phyloP scores from a whole-genome alignment of 2,329 filamentous ascomycete species.

The Cladorrhinum sp. region DNA sequence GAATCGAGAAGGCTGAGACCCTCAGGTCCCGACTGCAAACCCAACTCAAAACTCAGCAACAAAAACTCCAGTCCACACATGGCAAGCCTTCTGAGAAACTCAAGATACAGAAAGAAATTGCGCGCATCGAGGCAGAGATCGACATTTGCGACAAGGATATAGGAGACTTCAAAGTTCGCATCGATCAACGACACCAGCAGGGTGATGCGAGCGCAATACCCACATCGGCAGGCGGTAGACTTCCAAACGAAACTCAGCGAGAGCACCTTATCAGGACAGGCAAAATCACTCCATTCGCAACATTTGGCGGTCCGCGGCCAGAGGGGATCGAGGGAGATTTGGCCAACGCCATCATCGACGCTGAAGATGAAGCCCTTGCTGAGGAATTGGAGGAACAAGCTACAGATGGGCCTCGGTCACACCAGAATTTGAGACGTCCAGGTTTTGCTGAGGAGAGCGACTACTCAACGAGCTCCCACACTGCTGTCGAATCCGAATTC shows the following conservation, averaged over 20 bases:
- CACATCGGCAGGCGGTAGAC: slow-evolving; percentile 33
- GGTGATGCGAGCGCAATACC: slow-evolving; percentile 39
- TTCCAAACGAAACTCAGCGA: slow-evolving; percentile 77
- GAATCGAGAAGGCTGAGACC: slow-evolving; percentile 57
- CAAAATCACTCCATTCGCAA: slow-evolving; percentile 95
- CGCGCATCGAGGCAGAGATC: slow-evolving; percentile 63
- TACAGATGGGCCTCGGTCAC: slow-evolving; percentile 56
- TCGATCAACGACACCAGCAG: slow-evolving; percentile 68
- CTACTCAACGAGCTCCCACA: slow-evolving; percentile 26
- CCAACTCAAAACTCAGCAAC: slow-evolving; percentile 58
- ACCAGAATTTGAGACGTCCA: slow-evolving; percentile 69
- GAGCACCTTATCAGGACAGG: slow-evolving; percentile 93
- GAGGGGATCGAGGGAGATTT: slow-evolving; percentile 65
- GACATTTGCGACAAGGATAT: slow-evolving; percentile 68
- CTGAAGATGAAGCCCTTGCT: slow-evolving; percentile 67
- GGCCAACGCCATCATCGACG: slow-evolving; percentile 74
- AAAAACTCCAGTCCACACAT: slow-evolving; percentile 43
- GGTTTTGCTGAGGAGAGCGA: slow-evolving; percentile 60
- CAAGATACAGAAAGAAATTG: slow-evolving; percentile 63
- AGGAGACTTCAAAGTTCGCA: slow-evolving; percentile 74
- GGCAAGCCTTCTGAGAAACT: slow-evolving; percentile 50
- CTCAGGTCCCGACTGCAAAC: slow-evolving; percentile 57
- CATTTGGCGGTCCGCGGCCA: slow-evolving; percentile 62
- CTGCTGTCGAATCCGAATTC: slow-evolving; percentile 50
- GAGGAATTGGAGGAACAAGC: slow-evolving; percentile 45